Evolutionary conservation across 495 filamentous ascomycete species (phyloP).

Genomic region (Penicillium daleae): DNA sequence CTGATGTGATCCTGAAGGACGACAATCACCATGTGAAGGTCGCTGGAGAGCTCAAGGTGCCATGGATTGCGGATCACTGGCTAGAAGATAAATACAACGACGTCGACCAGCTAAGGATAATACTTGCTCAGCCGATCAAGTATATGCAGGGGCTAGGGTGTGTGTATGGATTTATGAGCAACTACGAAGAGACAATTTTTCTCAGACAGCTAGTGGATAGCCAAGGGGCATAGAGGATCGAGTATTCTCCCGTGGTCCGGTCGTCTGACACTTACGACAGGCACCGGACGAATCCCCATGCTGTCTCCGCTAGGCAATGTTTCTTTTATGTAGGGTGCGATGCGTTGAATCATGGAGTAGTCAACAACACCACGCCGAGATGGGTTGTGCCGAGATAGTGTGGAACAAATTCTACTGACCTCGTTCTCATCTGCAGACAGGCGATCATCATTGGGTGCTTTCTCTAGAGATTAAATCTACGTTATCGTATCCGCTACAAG

Average conservation of each 20-base stretch:
- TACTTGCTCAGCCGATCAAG: conserved; percentile 29
- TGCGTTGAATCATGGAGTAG: conserved; percentile 9
- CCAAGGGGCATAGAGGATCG: conserved; percentile 7
- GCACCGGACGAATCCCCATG: conserved; percentile 3
- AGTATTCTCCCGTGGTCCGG: conserved; percentile 12
- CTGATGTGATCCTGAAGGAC: conserved; percentile 18
- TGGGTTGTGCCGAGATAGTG: background rate
- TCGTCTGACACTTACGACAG: conserved; percentile 6
- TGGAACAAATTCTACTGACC: too few species aligned
- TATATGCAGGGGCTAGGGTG: conserved; percentile 9
- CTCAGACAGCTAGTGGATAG: conserved; percentile 9
- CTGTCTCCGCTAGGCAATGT: conserved; percentile 12
- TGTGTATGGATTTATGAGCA: conserved; percentile 10
- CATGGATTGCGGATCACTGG: conserved; percentile 11
- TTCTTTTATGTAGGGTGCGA: conserved; percentile 3
- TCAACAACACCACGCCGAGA: background rate
- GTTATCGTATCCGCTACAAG: too few species aligned
- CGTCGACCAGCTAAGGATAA: background rate
- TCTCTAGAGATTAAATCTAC: too few species aligned
- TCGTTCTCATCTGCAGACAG: too few species aligned
- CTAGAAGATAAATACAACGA: background rate
- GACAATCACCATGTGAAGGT: conserved; percentile 9
- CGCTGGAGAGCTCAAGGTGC: conserved; percentile 16
- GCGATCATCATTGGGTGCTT: too few species aligned
- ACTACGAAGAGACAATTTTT: conserved; percentile 11